A percentile compares a stretch with the other conserved stretches of the same genome.
phyloP scores from a whole-genome alignment of 1,284 basidiomycete species.

The Rhodotorula sp. region DNA sequence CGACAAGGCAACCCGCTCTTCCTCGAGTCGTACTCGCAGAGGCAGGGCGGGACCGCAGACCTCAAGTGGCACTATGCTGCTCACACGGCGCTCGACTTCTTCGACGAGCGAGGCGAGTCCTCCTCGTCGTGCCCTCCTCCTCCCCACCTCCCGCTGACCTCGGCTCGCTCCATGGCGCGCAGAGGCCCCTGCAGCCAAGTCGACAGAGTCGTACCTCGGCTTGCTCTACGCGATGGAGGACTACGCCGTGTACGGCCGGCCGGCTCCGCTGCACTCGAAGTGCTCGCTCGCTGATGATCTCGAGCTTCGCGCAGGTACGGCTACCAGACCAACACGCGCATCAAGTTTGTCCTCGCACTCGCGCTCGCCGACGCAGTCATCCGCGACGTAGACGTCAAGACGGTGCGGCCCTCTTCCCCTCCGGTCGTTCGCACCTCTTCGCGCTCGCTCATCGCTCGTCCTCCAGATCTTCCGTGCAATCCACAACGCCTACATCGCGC shows the following conservation, averaged over 20 bases:
- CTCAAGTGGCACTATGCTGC: slow-evolving; percentile 50
- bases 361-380: slow-evolving; percentile 48
- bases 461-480: slow-evolving; percentile 50
- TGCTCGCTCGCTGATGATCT: background rate
- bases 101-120: slow-evolving; percentile 49
- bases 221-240: slow-evolving; percentile 51
- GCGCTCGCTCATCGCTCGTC: background rate
- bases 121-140: background rate
- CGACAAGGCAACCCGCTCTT: slow-evolving; percentile 41
- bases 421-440: background rate
- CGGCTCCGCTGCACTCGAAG: too few species aligned
- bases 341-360: slow-evolving; percentile 49
- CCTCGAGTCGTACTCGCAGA: slow-evolving; percentile 23
- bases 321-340: slow-evolving; percentile 49
- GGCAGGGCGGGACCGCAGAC: slow-evolving; percentile 31
- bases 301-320: slow-evolving; percentile 45
- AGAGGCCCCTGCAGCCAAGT: slow-evolving; percentile 43
- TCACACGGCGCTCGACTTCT: slow-evolving; percentile 49
- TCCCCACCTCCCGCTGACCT: background rate
- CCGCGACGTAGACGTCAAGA: slow-evolving; percentile 50
- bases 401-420: slow-evolving; percentile 19
- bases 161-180: background rate
- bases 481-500: slow-evolving; percentile 49
- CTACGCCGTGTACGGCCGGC: slow-evolving; percentile 45
- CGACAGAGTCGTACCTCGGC: slow-evolving; percentile 49